phyloP scores from a whole-genome alignment of 148 eudicot species.

The Chenopodium suecicum region DNA sequence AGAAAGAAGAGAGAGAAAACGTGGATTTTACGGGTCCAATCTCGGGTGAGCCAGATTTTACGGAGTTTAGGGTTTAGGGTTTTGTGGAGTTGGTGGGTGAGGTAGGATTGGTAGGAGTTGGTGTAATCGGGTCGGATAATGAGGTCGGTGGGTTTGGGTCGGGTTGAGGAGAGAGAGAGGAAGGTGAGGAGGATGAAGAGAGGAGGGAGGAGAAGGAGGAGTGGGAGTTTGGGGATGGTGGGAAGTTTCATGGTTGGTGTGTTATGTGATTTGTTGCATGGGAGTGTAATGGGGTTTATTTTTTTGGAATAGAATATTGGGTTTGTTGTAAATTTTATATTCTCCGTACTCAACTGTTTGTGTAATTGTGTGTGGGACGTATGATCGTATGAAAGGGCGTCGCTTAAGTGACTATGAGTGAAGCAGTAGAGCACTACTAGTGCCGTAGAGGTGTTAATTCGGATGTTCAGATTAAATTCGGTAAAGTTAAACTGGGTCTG shows the following conservation, averaged over 20 bases:
- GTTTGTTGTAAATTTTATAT: too few species aligned
- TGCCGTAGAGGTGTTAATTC: too few species aligned
- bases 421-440: too few species aligned
- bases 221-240: slow-evolving; percentile 26
- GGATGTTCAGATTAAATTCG: too few species aligned
- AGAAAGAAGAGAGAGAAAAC: slow-evolving; percentile 62
- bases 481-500: too few species aligned
- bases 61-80: slow-evolving; percentile 76
- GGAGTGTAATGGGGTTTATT: too few species aligned
- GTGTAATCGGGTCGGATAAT: slow-evolving; percentile 70
- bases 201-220: slow-evolving; percentile 13
- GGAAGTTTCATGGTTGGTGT: not conserved
- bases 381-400: too few species aligned
- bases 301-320: too few species aligned
- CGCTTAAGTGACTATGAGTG: too few species aligned
- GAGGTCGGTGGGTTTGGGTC: slow-evolving; percentile 31
- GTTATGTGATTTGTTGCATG: not conserved
- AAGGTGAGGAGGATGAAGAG: slow-evolving; percentile 35
- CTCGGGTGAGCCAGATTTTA: slow-evolving; percentile 68
- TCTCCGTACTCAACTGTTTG: too few species aligned
- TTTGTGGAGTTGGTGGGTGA: slow-evolving; percentile 68
- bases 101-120: slow-evolving; percentile 67
- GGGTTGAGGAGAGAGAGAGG: slow-evolving; percentile 29
- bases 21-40: slow-evolving; percentile 67
- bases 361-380: too few species aligned